phyloP scores from a whole-genome alignment of 73 alveolate species.

The Uronychia setigera region DNA sequence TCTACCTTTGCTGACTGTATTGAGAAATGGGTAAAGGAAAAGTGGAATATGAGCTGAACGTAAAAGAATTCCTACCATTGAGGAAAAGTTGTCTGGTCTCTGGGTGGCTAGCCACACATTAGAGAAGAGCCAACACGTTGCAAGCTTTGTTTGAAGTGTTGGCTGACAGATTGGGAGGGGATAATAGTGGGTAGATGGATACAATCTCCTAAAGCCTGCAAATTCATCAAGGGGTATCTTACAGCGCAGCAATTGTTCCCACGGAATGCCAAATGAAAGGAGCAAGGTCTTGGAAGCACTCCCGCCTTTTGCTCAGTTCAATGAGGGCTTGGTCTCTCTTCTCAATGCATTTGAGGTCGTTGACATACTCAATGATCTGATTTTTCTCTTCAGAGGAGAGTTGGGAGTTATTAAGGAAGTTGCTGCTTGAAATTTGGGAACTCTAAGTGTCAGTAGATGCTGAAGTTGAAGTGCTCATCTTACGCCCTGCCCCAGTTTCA shows the following conservation, averaged over 20 bases:
- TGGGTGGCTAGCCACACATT: slow-evolving; percentile 95
- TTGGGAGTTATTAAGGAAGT: slow-evolving; percentile 4
- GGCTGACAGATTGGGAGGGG: slow-evolving; percentile 93
- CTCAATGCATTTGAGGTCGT: slow-evolving; percentile 75
- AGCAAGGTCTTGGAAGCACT: slow-evolving; percentile 91
- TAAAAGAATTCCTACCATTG: slow-evolving; percentile 55
- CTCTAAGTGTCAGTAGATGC: no score
- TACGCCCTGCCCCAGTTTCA: no score
- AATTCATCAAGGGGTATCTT: neutral
- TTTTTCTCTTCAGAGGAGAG: slow-evolving; percentile 50
- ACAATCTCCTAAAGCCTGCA: slow-evolving; percentile 94
- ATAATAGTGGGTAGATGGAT: slow-evolving; percentile 91
- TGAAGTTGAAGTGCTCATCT: no score
- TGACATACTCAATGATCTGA: slow-evolving; percentile 57
- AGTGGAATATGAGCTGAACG: slow-evolving; percentile 97
- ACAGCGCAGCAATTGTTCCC: slow-evolving; percentile 97
- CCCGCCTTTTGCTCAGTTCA: slow-evolving; percentile 93
- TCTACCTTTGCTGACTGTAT: slow-evolving; percentile 93
- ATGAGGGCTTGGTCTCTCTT: slow-evolving; percentile 92
- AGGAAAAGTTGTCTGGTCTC: slow-evolving; percentile 91
- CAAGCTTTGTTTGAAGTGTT: slow-evolving; percentile 95
- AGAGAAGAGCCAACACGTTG: slow-evolving; percentile 92
- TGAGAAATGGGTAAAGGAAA: slow-evolving; percentile 97
- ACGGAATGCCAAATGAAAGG: slow-evolving; percentile 96
- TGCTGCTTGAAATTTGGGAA: no score